phyloP scores from a whole-genome alignment of 2,329 filamentous ascomycete genomes.

The Penicillium sumatraense region DNA sequence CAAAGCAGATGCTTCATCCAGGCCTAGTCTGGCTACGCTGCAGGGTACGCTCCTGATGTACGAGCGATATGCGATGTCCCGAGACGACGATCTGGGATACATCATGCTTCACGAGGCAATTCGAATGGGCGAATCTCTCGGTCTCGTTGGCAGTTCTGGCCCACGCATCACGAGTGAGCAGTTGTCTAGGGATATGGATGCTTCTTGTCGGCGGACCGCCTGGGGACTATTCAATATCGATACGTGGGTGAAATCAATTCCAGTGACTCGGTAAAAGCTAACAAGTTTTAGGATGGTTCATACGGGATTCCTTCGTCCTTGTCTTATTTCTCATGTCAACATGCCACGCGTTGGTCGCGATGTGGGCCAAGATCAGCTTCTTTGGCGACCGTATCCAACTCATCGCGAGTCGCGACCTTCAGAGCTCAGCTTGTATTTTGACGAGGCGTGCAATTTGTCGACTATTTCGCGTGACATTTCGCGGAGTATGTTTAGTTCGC shows the following conservation, averaged over 20 bases:
- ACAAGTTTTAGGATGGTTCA: conserved; percentile 34
- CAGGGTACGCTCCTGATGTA: conserved; percentile 43
- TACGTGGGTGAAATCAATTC: conserved; percentile 32
- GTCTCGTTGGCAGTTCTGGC: conserved; percentile 34
- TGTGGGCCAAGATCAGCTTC: conserved; percentile 21
- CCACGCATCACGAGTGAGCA: conserved; percentile 25
- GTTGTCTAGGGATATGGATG: conserved; percentile 35
- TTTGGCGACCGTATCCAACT: conserved; percentile 40
- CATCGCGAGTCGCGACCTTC: conserved; percentile 33
- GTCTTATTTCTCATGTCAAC: conserved; percentile 40
- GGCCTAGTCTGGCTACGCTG: conserved; percentile 34
- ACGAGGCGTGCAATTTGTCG: conserved; percentile 39
- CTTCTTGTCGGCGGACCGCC: conserved; percentile 36
- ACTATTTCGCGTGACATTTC: conserved; percentile 43
- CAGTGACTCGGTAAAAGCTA: background rate
- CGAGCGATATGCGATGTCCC: conserved; percentile 43
- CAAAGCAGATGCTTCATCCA: conserved; percentile 23
- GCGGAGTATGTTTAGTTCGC: conserved; percentile 32
- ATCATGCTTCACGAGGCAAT: conserved; percentile 43
- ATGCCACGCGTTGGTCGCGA: conserved; percentile 25
- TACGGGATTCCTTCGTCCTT: conserved; percentile 40
- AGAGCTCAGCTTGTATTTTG: conserved; percentile 37
- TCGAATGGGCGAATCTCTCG: conserved; percentile 37
- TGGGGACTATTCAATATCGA: conserved; percentile 47
- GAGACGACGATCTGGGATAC: conserved; percentile 43